Evolutionary conservation across 2,329 filamentous ascomycete genomes (phyloP).

Genomic region (Sporothrix schenckii): DNA sequence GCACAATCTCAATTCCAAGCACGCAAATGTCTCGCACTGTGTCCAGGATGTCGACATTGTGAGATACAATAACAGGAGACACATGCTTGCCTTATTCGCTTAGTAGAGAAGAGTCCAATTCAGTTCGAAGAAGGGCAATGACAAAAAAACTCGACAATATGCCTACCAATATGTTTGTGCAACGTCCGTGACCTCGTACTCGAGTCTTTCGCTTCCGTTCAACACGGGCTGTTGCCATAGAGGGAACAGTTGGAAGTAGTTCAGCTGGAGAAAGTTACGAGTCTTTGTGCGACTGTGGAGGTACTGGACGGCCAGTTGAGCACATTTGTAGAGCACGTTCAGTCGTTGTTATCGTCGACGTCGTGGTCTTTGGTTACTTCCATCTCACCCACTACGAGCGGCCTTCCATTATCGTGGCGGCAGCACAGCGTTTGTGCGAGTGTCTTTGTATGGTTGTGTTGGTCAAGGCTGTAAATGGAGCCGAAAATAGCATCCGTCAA

Average conservation of each 20-base stretch:
- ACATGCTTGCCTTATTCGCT: too few species aligned
- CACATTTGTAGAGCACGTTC: too few species aligned
- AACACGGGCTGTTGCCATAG: not conserved
- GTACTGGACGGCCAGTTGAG: not conserved
- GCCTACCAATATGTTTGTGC: not conserved
- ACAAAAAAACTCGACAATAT: too few species aligned
- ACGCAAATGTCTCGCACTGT: not conserved
- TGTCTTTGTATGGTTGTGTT: not conserved
- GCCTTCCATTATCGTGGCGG: not conserved
- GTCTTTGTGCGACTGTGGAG: conserved; percentile 4
- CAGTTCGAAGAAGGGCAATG: not conserved
- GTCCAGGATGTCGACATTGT: not conserved
- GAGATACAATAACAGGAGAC: too few species aligned
- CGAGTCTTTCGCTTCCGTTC: not conserved
- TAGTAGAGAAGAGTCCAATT: too few species aligned
- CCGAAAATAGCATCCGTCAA: not conserved
- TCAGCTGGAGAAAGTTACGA: conserved; percentile 18
- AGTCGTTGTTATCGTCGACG: too few species aligned
- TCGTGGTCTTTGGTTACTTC: too few species aligned
- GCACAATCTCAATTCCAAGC: not conserved
- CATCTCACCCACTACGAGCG: not conserved
- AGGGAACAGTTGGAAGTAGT: not conserved
- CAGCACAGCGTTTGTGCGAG: conserved; percentile 14
- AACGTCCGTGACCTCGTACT: not conserved
- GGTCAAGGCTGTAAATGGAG: not conserved